phyloP scores from a whole-genome alignment of 768 basidiomycete species.

The Amyloporia xantha region DNA sequence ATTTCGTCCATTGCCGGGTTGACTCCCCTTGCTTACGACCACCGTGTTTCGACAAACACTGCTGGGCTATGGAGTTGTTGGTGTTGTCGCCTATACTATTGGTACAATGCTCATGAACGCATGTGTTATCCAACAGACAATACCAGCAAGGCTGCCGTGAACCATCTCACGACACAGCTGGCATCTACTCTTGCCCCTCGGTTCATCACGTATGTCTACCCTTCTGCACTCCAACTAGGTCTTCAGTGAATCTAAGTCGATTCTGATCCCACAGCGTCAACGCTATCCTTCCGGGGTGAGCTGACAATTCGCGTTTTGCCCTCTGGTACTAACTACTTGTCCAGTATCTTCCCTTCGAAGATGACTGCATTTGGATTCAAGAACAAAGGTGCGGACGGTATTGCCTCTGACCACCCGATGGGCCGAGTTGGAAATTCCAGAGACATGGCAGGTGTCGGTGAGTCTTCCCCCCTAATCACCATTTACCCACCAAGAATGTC shows the following conservation, averaged over 20 bases:
- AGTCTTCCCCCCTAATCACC: slow-evolving; percentile 11
- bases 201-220: slow-evolving; percentile 55
- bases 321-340: not conserved
- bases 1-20: slow-evolving; percentile 68
- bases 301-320: not conserved
- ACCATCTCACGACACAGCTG: slow-evolving; percentile 70
- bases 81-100: slow-evolving; percentile 24
- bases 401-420: slow-evolving; percentile 54
- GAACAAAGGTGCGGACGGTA: slow-evolving; percentile 42
- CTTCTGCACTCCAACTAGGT: not conserved
- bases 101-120: not conserved
- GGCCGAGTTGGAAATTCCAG: slow-evolving; percentile 59
- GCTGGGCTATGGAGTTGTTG: slow-evolving; percentile 79
- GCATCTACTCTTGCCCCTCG: slow-evolving; percentile 55
- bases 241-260: not conserved
- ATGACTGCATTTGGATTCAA: slow-evolving; percentile 76
- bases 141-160: slow-evolving; percentile 81
- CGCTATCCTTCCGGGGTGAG: slow-evolving; percentile 76
- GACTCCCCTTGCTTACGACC: slow-evolving; percentile 42
- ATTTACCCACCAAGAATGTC: no score
- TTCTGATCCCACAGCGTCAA: slow-evolving; percentile 50
- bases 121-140: slow-evolving; percentile 44
- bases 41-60: slow-evolving; percentile 35
- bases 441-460: slow-evolving; percentile 65
- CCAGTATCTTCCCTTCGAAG: slow-evolving; percentile 71